A percentile compares a stretch with the other conserved stretches of the same genome.
phyloP scores from a whole-genome alignment of 2,329 filamentous ascomycete species.

The Hawksworthiomyces lignivorus region DNA sequence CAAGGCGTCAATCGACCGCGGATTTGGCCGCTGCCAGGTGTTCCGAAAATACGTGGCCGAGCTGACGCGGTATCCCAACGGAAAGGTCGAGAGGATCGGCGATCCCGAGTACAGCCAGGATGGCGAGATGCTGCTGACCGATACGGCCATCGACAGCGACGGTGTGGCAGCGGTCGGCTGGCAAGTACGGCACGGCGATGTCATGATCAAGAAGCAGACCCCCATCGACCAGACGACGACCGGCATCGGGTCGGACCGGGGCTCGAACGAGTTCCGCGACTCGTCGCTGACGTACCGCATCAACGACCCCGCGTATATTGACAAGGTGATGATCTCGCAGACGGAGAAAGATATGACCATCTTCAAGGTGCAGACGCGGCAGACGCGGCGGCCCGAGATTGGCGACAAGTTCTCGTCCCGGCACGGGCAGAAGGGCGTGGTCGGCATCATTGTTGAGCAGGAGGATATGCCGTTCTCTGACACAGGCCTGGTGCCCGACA shows the following conservation, averaged over 20 bases:
- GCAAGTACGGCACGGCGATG: conserved; percentile 68
- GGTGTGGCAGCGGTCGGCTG: conserved; percentile 83
- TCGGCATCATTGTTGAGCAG: conserved; percentile 92
- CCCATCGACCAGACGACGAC: conserved; percentile 71
- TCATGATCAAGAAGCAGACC: conserved; percentile 83
- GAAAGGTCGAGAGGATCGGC: conserved; percentile 60
- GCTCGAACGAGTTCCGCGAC: conserved; percentile 57
- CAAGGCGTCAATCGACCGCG: conserved; percentile 89
- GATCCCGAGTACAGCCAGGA: conserved; percentile 54
- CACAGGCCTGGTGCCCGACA: conserved; percentile 83
- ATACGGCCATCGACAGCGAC: conserved; percentile 70
- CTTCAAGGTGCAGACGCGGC: conserved; percentile 92
- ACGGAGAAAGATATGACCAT: conserved; percentile 81
- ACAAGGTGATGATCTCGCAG: conserved; percentile 91
- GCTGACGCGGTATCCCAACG: conserved; percentile 83
- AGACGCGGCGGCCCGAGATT: conserved; percentile 88
- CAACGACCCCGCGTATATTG: conserved; percentile 78
- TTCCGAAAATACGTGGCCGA: conserved; percentile 88
- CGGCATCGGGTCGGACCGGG: conserved; percentile 60
- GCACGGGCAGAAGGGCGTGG: conserved; percentile 96
- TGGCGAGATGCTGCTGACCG: conserved; percentile 55
- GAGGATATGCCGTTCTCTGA: conserved; percentile 97
- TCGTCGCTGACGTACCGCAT: conserved; percentile 72
- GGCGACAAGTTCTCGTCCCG: conserved; percentile 98
- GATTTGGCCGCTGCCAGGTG: conserved; percentile 96